These are phyloP conservation scores for Torulaspora pretoriensis DNA, from an alignment of 1,139 yeast species.

Conservation along the genomic window DNA sequence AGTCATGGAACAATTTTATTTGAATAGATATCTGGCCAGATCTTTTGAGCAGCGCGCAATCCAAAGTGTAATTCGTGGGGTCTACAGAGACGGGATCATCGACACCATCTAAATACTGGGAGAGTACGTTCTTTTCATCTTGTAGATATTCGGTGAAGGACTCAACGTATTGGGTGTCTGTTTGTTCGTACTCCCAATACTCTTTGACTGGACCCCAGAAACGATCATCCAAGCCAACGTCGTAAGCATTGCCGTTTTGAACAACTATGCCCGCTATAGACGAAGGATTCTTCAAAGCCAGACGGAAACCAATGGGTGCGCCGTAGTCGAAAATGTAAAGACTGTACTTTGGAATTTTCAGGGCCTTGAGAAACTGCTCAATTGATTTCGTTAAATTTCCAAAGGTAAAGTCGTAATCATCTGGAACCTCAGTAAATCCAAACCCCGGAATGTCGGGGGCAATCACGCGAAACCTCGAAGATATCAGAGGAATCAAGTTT, in stretches of 20 bases:
- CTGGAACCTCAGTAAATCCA: conserved; percentile 40
- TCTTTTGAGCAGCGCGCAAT: conserved; percentile 31
- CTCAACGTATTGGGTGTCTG: conserved; percentile 15
- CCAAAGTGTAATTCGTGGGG: conserved; percentile 38
- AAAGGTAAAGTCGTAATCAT: conserved; percentile 35
- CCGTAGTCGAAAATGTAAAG: conserved; percentile 45
- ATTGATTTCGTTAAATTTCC: conserved; percentile 38
- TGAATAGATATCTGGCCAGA: conserved; percentile 37
- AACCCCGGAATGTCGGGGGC: conserved; percentile 48
- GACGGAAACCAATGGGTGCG: conserved; percentile 41
- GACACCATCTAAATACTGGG: conserved; percentile 39
- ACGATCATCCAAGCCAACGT: conserved; percentile 38
- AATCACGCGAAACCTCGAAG: conserved; percentile 38
- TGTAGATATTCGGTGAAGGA: conserved; percentile 24
- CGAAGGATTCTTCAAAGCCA: conserved; percentile 37
- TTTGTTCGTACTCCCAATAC: conserved; percentile 35
- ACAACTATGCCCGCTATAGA: conserved; percentile 36
- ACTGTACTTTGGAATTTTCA: conserved; percentile 35
- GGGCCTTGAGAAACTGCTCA: conserved; percentile 34
- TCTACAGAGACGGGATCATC: conserved; percentile 31
- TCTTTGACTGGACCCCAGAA: conserved; percentile 41
- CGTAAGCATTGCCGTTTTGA: conserved; percentile 47
- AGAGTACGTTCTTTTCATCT: conserved; percentile 24
- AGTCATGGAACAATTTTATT: conserved; percentile 39
- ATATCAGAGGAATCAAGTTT: conserved; percentile 39